phyloP scores from a whole-genome alignment of 2,329 filamentous ascomycete species.

The Trichoderma sp. region DNA sequence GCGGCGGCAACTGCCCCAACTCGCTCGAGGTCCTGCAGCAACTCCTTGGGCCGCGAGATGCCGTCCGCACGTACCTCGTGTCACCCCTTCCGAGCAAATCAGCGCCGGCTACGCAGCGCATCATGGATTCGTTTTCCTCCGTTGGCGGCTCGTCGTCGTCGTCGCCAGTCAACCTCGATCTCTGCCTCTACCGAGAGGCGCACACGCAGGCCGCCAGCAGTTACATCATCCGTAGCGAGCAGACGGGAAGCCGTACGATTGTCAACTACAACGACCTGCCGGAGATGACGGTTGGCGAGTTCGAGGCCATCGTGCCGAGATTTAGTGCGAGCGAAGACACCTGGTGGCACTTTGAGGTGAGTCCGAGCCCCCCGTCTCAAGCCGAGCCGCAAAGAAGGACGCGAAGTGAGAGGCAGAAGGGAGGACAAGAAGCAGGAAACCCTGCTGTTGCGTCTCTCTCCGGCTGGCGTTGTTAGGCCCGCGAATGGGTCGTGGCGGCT shows the following conservation, averaged over 20 bases:
- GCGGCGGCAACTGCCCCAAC: constrained; percentile 75
- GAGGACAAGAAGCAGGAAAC: background rate
- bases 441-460: background rate
- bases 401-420: background rate
- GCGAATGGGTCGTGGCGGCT: constrained; percentile 2
- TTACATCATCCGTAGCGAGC: constrained; percentile 66
- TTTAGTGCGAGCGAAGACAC: constrained; percentile 44
- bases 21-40: constrained; percentile 71
- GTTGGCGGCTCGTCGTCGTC: constrained; percentile 33
- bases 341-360: constrained; percentile 76
- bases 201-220: constrained; percentile 63
- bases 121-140: constrained; percentile 54
- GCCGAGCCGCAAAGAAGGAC: background rate
- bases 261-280: constrained; percentile 69
- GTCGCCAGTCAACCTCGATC: constrained; percentile 50
- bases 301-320: constrained; percentile 48
- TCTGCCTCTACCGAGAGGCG: constrained; percentile 62
- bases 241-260: constrained; percentile 65
- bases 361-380: constrained; percentile 26
- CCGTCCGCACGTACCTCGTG: constrained; percentile 48
- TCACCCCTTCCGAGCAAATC: constrained; percentile 56
- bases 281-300: constrained; percentile 68
- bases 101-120: constrained; percentile 54
- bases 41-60: constrained; percentile 46
- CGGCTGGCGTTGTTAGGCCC: background rate